These are phyloP conservation scores for Dendrobium officinale DNA, from an alignment of 106 monocot genomes.

Conservation along the genomic window DNA sequence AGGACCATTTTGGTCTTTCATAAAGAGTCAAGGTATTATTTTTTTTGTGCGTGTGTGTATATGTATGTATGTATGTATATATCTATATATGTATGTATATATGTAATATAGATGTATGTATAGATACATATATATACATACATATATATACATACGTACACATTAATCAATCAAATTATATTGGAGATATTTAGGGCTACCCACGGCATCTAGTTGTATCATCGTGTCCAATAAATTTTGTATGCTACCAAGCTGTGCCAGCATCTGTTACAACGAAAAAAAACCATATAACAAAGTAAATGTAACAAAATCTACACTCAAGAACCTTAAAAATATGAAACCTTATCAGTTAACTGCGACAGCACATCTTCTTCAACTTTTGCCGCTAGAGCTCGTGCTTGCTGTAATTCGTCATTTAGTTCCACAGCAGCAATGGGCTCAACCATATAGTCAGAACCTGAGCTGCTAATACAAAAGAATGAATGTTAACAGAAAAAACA, in stretches of 20 bases:
- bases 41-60: too few species aligned
- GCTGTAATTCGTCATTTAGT: constrained; percentile 77
- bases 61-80: too few species aligned
- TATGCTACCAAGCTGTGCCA: constrained; percentile 50
- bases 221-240: constrained; percentile 32
- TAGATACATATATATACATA: too few species aligned
- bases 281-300: constrained; percentile 8
- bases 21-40: too few species aligned
- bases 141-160: too few species aligned
- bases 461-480: constrained; percentile 31
- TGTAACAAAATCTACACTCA: neutral
- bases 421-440: constrained; percentile 72
- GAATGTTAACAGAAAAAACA: neutral
- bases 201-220: constrained; percentile 62
- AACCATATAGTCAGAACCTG: constrained; percentile 52
- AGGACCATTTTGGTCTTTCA: too few species aligned
- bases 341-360: constrained; percentile 75
- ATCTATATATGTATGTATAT: too few species aligned
- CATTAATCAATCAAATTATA: neutral
- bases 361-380: constrained; percentile 78
- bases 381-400: constrained; percentile 38
- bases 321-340: constrained; percentile 11
- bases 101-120: too few species aligned
- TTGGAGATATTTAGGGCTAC: constrained; percentile 16
- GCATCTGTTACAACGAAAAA: constrained; percentile 35